Evolutionary conservation across 148 eudicot genomes (phyloP).

Genomic region (Fagopyrum homotropicum): DNA sequence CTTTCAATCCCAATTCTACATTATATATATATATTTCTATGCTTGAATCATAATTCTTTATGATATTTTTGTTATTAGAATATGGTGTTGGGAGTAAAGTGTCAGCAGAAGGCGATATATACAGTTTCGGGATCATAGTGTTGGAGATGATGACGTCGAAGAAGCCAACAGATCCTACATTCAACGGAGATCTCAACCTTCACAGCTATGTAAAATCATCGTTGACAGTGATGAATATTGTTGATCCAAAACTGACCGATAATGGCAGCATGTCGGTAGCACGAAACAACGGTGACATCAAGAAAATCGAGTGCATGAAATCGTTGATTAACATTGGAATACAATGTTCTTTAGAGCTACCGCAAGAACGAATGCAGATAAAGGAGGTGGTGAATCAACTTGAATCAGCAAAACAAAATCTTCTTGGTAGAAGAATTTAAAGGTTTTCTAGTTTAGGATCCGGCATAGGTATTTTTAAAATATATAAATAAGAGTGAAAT

Average conservation of each 20-base stretch:
- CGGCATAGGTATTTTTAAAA: no score
- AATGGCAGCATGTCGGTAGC: background rate
- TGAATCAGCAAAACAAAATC: background rate
- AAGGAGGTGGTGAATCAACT: slow-evolving; percentile 6
- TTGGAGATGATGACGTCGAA: slow-evolving; percentile 26
- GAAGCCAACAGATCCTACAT: slow-evolving; percentile 22
- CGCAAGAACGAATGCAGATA: slow-evolving; percentile 3
- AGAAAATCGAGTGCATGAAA: slow-evolving; percentile 1
- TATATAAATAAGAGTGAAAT: no score
- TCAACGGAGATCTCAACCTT: slow-evolving; percentile 15
- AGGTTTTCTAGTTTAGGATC: no score
- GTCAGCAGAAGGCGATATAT: slow-evolving; percentile 25
- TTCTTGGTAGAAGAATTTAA: background rate
- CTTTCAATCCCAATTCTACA: background rate
- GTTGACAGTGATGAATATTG: slow-evolving; percentile 14
- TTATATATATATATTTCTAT: background rate
- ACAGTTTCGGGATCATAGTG: slow-evolving; percentile 30
- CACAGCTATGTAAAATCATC: slow-evolving; percentile 15
- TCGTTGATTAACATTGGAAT: slow-evolving; percentile 7
- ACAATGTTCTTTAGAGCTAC: background rate
- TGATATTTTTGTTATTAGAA: slow-evolving; percentile 13
- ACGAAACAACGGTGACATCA: background rate
- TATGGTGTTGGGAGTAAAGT: slow-evolving; percentile 26
- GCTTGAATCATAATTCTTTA: background rate
- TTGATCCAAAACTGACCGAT: slow-evolving; percentile 10